Conservation (phyloP, 768 basidiomycete species). For the Mycena indigotica region DNA sequence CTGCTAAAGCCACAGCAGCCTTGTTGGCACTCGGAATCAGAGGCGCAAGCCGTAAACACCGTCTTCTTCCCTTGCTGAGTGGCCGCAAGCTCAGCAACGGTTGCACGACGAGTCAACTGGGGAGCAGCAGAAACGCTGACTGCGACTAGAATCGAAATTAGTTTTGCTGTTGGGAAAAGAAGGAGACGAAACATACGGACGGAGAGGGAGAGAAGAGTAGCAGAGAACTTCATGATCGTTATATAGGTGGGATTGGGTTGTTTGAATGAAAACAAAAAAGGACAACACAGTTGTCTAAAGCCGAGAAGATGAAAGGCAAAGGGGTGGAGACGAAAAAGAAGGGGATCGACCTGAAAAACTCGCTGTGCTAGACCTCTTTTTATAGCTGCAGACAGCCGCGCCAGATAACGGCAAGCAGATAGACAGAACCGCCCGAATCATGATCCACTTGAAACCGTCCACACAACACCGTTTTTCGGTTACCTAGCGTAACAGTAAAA, state of each 20-base stretch:
- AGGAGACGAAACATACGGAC: constrained; percentile 11
- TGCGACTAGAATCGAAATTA: constrained; percentile 3
- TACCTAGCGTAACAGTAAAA: too few species aligned
- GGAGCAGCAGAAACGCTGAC: neutral
- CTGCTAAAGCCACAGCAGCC: constrained; percentile 22
- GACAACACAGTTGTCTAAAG: constrained; percentile 17
- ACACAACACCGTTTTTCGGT: too few species aligned
- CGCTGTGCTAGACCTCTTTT: too few species aligned
- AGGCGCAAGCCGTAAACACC: constrained; percentile 17
- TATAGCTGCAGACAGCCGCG: too few species aligned
- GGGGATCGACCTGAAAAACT: constrained; percentile 4
- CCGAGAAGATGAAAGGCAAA: constrained; percentile 2
- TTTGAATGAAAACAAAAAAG: constrained; percentile 3
- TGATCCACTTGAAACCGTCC: too few species aligned
- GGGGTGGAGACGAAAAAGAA: neutral
- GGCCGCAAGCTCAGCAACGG: neutral
- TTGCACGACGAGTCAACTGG: neutral
- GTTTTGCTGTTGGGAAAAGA: neutral
- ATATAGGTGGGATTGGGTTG: neutral
- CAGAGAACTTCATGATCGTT: constrained; percentile 18
- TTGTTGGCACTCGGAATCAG: constrained; percentile 20
- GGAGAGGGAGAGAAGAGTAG: constrained; percentile 13
- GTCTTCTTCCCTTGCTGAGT: constrained; percentile 11
- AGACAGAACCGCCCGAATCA: too few species aligned
- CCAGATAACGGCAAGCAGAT: too few species aligned